Evolutionary conservation across 1,139 yeast species (phyloP).

Genomic region (Diutina neorugosa): DNA sequence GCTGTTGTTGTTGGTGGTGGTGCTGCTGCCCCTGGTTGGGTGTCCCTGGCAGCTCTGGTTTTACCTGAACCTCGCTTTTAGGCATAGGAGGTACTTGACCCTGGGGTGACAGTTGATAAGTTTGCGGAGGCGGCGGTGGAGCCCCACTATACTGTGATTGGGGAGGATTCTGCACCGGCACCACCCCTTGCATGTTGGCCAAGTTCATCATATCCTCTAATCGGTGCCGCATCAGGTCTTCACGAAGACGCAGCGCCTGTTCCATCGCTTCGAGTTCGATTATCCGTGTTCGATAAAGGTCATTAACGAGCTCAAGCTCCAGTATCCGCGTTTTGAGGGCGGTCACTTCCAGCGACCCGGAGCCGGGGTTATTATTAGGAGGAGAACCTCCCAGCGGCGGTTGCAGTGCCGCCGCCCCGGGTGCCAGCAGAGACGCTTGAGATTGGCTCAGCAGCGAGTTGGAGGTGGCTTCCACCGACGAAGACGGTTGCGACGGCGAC

Average conservation of each 20-base stretch:
- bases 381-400: background rate
- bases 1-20: background rate
- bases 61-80: background rate
- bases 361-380: background rate
- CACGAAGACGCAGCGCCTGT: conserved; percentile 42
- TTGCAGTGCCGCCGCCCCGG: background rate
- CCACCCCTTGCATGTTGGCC: conserved; percentile 3
- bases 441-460: background rate
- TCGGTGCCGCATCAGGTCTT: conserved; percentile 34
- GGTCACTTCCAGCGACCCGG: conserved; percentile 27
- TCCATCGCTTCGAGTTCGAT: conserved; percentile 71
- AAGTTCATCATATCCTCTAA: conserved; percentile 28
- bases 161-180: background rate
- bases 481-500: background rate
- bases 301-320: conserved; percentile 86
- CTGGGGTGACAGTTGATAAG: background rate
- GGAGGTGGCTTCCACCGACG: background rate
- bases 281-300: conserved; percentile 70
- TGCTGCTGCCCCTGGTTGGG: background rate
- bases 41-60: no score
- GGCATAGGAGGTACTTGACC: background rate
- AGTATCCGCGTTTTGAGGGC: conserved; percentile 62
- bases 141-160: no score
- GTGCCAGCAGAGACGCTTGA: background rate
- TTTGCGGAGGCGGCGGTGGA: no score